Evolutionary conservation across 1,284 basidiomycete genomes (phyloP).

Genomic region (Microbotryum scabiosae): DNA sequence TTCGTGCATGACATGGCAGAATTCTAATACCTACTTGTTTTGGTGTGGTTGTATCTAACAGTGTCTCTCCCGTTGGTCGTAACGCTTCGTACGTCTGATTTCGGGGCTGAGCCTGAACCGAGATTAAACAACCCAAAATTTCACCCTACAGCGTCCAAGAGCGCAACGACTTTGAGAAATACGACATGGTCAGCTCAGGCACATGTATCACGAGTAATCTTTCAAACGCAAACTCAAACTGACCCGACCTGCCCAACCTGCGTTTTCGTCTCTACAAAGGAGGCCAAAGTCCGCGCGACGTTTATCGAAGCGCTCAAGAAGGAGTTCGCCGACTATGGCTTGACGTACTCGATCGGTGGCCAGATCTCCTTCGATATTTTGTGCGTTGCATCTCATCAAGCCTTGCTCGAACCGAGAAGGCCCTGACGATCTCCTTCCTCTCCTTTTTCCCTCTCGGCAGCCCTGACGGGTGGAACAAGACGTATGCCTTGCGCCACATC

Average conservation of each 20-base stretch:
- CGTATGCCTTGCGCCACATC: constrained; percentile 75
- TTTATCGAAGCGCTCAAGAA: constrained; percentile 75
- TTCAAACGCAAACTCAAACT: too few relatives aligned
- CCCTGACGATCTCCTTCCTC: not conserved
- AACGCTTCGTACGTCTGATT: constrained; percentile 67
- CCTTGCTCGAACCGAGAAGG: constrained; percentile 35
- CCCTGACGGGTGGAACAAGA: constrained; percentile 81
- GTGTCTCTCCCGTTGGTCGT: constrained; percentile 86
- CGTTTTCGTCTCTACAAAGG: constrained; percentile 34
- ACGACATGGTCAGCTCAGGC: constrained; percentile 58
- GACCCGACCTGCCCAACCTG: too few relatives aligned
- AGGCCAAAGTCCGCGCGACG: constrained; percentile 59
- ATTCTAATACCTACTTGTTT: not conserved
- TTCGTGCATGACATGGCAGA: not conserved
- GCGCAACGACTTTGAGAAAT: constrained; percentile 64
- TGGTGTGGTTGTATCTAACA: not conserved
- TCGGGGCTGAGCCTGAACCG: too few relatives aligned
- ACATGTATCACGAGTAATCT: too few relatives aligned
- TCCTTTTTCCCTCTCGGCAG: not conserved
- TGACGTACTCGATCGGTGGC: constrained; percentile 92
- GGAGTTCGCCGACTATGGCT: constrained; percentile 72
- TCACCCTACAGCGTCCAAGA: constrained; percentile 54
- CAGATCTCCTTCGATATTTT: constrained; percentile 96
- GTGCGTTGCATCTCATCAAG: constrained; percentile 2
- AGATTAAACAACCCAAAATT: not conserved